phyloP scores from a whole-genome alignment of 2,329 filamentous ascomycete species.

The Penicillium sp. region DNA sequence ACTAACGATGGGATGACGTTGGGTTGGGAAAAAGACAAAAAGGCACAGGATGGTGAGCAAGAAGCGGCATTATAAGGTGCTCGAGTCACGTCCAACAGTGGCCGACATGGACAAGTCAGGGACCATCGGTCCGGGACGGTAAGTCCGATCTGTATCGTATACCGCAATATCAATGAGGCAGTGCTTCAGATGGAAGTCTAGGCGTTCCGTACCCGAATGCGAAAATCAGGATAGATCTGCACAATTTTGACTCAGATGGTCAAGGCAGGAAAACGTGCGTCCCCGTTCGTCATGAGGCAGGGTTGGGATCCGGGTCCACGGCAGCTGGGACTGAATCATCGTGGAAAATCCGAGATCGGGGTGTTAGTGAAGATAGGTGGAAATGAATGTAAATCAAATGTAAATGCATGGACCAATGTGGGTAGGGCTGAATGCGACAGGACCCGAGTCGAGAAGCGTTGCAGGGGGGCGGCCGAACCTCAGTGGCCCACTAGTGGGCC shows the following conservation, averaged over 20 bases:
- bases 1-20: neutral
- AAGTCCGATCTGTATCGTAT: constrained; percentile 8
- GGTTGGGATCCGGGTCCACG: neutral
- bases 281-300: neutral
- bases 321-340: constrained; percentile 2
- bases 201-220: constrained; percentile 13
- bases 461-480: neutral
- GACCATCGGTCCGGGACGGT: constrained; percentile 1
- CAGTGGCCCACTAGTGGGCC: neutral
- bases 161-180: constrained; percentile 13
- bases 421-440: neutral
- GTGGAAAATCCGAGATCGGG: constrained; percentile 6
- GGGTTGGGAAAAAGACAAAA: neutral
- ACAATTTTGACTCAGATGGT: constrained; percentile 6
- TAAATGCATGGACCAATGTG: neutral
- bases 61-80: constrained; percentile 6
- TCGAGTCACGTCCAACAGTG: constrained; percentile 1
- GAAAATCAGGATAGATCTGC: constrained; percentile 15
- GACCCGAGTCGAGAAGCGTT: neutral
- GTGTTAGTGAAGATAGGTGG: neutral
- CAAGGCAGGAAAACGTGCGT: constrained; percentile 3
- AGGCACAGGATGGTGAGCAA: neutral
- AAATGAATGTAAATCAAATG: neutral
- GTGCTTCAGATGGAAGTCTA: constrained; percentile 14
- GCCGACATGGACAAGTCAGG: constrained; percentile 1